A percentile compares a stretch with the other conserved stretches of the same genome.
Evolutionary conservation across 805 yeast genomes (phyloP).

Genomic region (Wickerhamiella dianesei): DNA sequence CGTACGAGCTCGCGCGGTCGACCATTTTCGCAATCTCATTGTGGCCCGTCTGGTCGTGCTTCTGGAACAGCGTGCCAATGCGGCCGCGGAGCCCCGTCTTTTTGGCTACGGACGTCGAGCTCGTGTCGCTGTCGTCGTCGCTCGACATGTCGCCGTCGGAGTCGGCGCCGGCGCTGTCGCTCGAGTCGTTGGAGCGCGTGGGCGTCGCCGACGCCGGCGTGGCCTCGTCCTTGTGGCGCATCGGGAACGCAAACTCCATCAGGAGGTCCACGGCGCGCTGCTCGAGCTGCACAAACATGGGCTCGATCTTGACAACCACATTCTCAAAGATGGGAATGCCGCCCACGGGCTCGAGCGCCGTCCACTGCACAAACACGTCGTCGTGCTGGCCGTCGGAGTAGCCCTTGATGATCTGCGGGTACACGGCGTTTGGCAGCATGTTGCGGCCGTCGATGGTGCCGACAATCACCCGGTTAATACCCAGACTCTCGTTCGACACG

Average conservation of each 20-base stretch:
- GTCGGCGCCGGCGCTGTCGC: constrained; percentile 8
- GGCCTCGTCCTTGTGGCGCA: constrained; percentile 17
- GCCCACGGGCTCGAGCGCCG: constrained; percentile 74
- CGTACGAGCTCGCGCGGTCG: constrained; percentile 54
- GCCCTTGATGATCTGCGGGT: constrained; percentile 56
- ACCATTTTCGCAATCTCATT: constrained; percentile 51
- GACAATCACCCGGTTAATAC: constrained; percentile 45
- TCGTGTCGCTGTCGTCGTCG: constrained; percentile 4
- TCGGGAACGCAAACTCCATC: constrained; percentile 60
- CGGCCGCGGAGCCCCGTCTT: background rate
- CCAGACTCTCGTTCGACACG: constrained; percentile 53
- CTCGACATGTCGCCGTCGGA: constrained; percentile 5
- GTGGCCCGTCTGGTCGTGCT: background rate
- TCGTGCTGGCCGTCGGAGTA: background rate
- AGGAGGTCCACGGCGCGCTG: constrained; percentile 51
- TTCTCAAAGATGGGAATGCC: constrained; percentile 72
- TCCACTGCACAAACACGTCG: constrained; percentile 47
- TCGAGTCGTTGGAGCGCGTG: constrained; percentile 2
- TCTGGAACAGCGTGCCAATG: background rate
- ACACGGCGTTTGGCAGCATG: constrained; percentile 39
- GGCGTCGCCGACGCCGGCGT: constrained; percentile 3
- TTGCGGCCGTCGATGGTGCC: constrained; percentile 58
- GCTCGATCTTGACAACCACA: constrained; percentile 47
- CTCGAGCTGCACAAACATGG: constrained; percentile 61
- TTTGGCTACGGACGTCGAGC: constrained; percentile 4